Evolutionary conservation across 257 asterid genomes (phyloP).

Genomic region (Catharanthus roseus): DNA sequence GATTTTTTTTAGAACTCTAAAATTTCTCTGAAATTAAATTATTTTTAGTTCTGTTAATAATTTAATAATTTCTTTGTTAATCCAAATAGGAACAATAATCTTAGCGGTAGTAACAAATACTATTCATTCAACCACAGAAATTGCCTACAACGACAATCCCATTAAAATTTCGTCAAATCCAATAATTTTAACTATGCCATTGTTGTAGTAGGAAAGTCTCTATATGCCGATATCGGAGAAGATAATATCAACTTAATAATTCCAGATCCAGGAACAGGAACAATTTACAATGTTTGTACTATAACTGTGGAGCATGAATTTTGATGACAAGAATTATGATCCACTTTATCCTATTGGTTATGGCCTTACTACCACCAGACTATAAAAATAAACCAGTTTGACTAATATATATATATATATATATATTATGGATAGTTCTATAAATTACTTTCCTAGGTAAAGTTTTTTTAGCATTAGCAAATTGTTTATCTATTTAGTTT

Average conservation of each 20-base stretch:
- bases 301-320: conserved; percentile 43
- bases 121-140: conserved; percentile 30
- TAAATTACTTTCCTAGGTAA: no score
- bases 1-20: no score
- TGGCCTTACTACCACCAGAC: conserved; percentile 60
- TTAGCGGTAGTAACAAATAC: conserved; percentile 25
- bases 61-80: no score
- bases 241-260: conserved; percentile 37
- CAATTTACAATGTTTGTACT: conserved; percentile 39
- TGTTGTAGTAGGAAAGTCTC: conserved; percentile 53
- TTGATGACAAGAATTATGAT: conserved; percentile 47
- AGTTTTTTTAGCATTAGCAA: no score
- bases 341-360: conserved; percentile 55
- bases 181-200: conserved; percentile 37
- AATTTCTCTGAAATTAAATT: no score
- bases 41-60: no score
- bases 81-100: conserved; percentile 51
- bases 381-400: no score
- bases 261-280: conserved; percentile 32
- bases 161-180: conserved; percentile 19
- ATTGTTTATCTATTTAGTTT: no score
- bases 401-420: no score
- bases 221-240: conserved; percentile 41
- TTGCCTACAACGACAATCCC: conserved; percentile 30
- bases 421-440: no score